Percentiles rank a stretch among this genome's conserved stretches.
phyloP scores from a whole-genome alignment of 495 filamentous ascomycete species.

The Aspergillus incahuasiensis region DNA sequence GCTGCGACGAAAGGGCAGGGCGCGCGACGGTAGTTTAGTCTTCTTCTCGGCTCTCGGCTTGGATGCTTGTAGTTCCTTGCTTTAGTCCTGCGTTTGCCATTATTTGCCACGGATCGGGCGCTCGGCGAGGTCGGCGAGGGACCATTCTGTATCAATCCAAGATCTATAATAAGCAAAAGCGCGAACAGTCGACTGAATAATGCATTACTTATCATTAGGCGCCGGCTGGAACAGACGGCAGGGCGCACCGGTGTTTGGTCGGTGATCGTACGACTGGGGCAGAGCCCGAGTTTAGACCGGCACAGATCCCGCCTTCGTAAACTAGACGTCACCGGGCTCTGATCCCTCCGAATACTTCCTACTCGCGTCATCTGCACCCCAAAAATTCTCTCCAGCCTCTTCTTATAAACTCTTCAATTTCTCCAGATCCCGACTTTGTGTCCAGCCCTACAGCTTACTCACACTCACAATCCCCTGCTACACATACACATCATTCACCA shows the following conservation, averaged over 20 bases:
- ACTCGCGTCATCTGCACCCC: conserved; percentile 4
- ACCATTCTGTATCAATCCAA: background rate
- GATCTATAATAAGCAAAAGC: background rate
- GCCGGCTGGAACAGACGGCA: background rate
- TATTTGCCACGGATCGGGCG: conserved; percentile 7
- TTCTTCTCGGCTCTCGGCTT: background rate
- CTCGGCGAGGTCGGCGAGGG: conserved; percentile 4
- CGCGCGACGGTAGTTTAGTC: conserved; percentile 24
- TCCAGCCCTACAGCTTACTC: background rate
- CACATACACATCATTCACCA: conserved; percentile 29
- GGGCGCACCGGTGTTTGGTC: background rate
- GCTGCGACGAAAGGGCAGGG: conserved; percentile 52
- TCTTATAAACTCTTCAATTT: background rate
- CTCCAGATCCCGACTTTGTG: background rate
- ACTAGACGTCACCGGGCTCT: conserved; percentile 30
- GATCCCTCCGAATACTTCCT: conserved; percentile 14
- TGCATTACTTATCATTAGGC: background rate
- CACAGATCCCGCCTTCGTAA: background rate
- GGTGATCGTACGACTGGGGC: conserved; percentile 13
- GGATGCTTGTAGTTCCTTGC: background rate
- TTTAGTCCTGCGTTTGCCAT: conserved; percentile 5
- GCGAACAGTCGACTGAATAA: conserved; percentile 4
- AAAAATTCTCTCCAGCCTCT: background rate
- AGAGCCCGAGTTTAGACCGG: background rate
- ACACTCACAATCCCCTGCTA: background rate